Evolutionary conservation across 768 basidiomycete species (phyloP).

Genomic region (Boletellus ananiceps): DNA sequence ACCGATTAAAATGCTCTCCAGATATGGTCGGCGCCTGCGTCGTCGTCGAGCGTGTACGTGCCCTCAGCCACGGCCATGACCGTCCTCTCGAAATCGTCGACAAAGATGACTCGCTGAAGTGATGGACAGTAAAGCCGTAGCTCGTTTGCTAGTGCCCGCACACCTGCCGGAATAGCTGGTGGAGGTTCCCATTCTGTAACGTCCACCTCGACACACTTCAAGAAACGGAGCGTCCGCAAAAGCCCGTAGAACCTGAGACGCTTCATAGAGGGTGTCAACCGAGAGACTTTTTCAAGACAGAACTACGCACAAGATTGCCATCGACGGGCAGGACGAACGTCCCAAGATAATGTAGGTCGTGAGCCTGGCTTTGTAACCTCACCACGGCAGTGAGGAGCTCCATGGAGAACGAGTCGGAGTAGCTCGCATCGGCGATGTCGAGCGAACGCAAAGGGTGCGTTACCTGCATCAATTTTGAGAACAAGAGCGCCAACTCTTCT

Average conservation of each 20-base stretch:
- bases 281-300: constrained; percentile 2
- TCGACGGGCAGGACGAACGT: constrained; percentile 60
- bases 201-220: constrained; percentile 59
- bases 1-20: constrained; percentile 33
- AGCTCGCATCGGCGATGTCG: constrained; percentile 59
- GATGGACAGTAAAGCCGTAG: constrained; percentile 56
- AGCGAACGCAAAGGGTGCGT: constrained; percentile 45
- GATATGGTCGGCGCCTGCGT: constrained; percentile 18
- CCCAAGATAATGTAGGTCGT: constrained; percentile 53
- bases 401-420: constrained; percentile 50
- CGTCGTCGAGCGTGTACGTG: constrained; percentile 25
- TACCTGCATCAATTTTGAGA: constrained; percentile 44
- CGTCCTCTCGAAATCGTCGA: constrained; percentile 57
- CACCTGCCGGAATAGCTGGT: constrained; percentile 46
- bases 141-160: constrained; percentile 57
- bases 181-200: constrained; percentile 62
- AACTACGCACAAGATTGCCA: constrained; percentile 28
- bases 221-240: constrained; percentile 46
- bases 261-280: constrained; percentile 31
- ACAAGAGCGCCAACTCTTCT: constrained; percentile 45
- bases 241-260: constrained; percentile 59
- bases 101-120: constrained; percentile 52
- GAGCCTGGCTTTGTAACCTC: constrained; percentile 29
- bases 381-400: constrained; percentile 46
- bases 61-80: constrained; percentile 37